Evolutionary conservation across 225 moss, liverwort and hornwort genomes (phyloP), one percentile per base, ranked within the genome.

Genomic region (Asterella californica): DNA sequence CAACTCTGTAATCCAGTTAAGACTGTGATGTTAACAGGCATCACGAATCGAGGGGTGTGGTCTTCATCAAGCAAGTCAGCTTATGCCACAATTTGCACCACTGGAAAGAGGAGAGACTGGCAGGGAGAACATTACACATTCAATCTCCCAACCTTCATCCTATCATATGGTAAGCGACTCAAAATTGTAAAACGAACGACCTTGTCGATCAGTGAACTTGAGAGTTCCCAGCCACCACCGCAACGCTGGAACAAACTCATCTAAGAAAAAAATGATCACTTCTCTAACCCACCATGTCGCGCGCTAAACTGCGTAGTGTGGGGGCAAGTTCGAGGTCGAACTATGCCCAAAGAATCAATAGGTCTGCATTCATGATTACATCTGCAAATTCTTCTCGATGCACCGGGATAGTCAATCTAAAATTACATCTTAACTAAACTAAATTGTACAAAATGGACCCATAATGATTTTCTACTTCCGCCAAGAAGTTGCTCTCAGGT

Each of bases 381-480:
- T 68, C 66, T 67, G 81, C 65, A 34, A 21, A 73, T 68, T 66
- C 60, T 68, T 46, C 60, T 15, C 25, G 24, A 62, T 53, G 78
- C 64, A 47, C n/a, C 18, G 60, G 73, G 74, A 59, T 45, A 34
- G 11, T 65, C 47, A 72, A 72, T 77, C 77, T 60, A 74, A 36
- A 68, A 78, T 60, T 81, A 68, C 71, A 69, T 34, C 67, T 57
- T 81, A 75, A n/a, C 49, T 75, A 74, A 42, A 17, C 63, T 77
- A 25, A 77, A 65, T 68, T 81, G 61, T 84, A 84, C 84, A 84
- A 78, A 80, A 78, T 69, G 74, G 74, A 37, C 76, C 11, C 21
- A n/a, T 37, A 65, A 8, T 53, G 60, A 7, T 53, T 38, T 25
- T 36, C 50, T 4, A 11, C 29, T 63, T 63, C 63, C 6, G 27